These are phyloP conservation scores for Monosporascus sp. DNA, from an alignment of 2,329 filamentous ascomycete species.

Conservation along the genomic window DNA sequence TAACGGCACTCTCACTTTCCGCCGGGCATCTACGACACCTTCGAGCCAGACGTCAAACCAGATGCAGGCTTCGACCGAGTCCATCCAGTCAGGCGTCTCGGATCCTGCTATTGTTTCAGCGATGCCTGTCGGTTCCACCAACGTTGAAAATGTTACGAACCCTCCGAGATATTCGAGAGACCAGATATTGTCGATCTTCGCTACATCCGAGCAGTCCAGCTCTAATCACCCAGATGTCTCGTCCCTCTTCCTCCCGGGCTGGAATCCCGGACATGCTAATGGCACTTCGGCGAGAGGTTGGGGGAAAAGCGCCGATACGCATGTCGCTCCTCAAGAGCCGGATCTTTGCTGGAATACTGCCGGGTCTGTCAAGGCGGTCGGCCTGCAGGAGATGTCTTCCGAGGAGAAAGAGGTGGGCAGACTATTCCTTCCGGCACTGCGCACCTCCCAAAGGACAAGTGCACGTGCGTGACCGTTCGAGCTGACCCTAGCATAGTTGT, in stretches of 20 bases:
- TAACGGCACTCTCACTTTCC: conserved; percentile 61
- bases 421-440: conserved; percentile 2
- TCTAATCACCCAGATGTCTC: conserved; percentile 54
- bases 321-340: conserved; percentile 71
- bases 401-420: conserved; percentile 55
- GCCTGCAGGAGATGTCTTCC: conserved; percentile 61
- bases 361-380: conserved; percentile 65
- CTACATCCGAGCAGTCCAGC: conserved; percentile 36
- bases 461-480: conserved; percentile 8
- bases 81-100: conserved; percentile 19
- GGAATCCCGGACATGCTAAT: conserved; percentile 71
- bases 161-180: conserved; percentile 70
- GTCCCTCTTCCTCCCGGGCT: conserved; percentile 66
- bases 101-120: conserved; percentile 50
- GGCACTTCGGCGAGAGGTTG: conserved; percentile 59
- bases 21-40: conserved; percentile 55
- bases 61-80: conserved; percentile 29
- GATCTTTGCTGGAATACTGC: conserved; percentile 84
- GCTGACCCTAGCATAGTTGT: conserved; percentile 52
- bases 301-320: conserved; percentile 72
- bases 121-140: conserved; percentile 49
- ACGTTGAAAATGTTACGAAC: conserved; percentile 34
- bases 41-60: conserved; percentile 36
- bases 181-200: conserved; percentile 70
- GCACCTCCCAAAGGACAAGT: not conserved